Evolutionary conservation across 2,329 filamentous ascomycete genomes (phyloP), one percentile per base, ranked within the genome.

Genomic region (Aureobasidium vineae): DNA sequence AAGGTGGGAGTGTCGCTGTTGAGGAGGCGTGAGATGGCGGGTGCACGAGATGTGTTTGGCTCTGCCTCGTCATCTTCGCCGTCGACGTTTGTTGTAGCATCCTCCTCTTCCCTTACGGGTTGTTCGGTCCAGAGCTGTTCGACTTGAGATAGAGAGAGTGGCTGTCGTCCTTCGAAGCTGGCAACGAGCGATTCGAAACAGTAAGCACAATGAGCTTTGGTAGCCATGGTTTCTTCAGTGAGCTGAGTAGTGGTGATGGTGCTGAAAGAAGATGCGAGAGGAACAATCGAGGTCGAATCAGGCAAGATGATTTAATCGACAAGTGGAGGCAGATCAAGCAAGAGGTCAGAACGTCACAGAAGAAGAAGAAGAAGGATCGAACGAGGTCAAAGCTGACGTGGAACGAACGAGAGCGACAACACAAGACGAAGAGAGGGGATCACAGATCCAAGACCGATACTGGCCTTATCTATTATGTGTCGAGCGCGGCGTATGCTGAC

Each of bases 151-250:
- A 98, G 86, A 57, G 82, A 83, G 72, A 92, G 82, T 13, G 90
- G 80, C 67, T 88, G 82, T 69, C 89, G 88, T 70, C 84, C 81
- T 71, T 91, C 85, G 71, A 96, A 90, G 68, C 87, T 85, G 64
- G 93, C 89, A 59, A 86, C 84, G 43, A 99, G 87, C 47, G 84
- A 84, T 79, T 99, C 95, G 82, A 99, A 98, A 82, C 93, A 97
- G 79, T 89, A 93, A 74, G 94, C 87, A 78, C 93, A 97, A 79
- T 98, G 94, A 68, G 88, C 89, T 72, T 86, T 79, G 66, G 90
- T 89, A 57, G 95, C 94, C 94, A 98, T 98, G 36, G 16, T 26
- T 41, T 13, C 6, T 8, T 43, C 11, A 21, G 10, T 41, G 21
- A 26, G n/a, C 21, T 40, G 52, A 19, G 31, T 54, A 28, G 36